phyloP scores from a whole-genome alignment of 495 filamentous ascomycete species.

The Podospora pseudocomata region DNA sequence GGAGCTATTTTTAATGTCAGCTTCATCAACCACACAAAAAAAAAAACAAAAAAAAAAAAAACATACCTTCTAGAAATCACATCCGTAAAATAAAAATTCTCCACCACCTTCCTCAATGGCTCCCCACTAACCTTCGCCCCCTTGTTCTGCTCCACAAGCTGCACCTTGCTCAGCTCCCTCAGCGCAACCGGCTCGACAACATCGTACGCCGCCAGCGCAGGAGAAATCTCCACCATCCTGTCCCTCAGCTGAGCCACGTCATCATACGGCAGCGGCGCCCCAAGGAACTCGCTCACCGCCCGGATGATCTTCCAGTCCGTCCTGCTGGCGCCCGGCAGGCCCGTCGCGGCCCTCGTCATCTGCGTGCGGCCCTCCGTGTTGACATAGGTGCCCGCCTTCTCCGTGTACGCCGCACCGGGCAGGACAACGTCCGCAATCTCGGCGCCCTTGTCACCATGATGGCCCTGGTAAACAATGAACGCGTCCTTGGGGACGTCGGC shows the following conservation, averaged over 20 bases:
- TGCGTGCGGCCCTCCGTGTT: conserved; percentile 97
- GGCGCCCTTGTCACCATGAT: conserved; percentile 92
- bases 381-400: conserved; percentile 94
- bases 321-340: conserved; percentile 78
- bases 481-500: conserved; percentile 86
- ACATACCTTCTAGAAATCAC: conserved; percentile 85
- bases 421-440: conserved; percentile 91
- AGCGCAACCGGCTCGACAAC: conserved; percentile 75
- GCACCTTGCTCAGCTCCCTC: conserved; percentile 73
- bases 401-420: conserved; percentile 90
- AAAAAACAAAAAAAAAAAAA: not conserved
- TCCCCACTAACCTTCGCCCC: conserved; percentile 61
- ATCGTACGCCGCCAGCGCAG: conserved; percentile 83
- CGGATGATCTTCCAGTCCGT: conserved; percentile 99
- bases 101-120: conserved; percentile 75
- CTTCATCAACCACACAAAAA: not conserved
- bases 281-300: conserved; percentile 86
- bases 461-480: conserved; percentile 96
- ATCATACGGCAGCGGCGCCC: conserved; percentile 82
- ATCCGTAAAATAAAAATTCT: conserved; percentile 98
- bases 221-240: conserved; percentile 92
- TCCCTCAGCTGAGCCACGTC: conserved; percentile 81
- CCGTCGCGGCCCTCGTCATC: conserved; percentile 82
- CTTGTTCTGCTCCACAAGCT: conserved; percentile 94
- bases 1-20: conserved; percentile 55